Conservation (phyloP, 2,329 filamentous ascomycete genomes). For the Diaporthe sp. region DNA sequence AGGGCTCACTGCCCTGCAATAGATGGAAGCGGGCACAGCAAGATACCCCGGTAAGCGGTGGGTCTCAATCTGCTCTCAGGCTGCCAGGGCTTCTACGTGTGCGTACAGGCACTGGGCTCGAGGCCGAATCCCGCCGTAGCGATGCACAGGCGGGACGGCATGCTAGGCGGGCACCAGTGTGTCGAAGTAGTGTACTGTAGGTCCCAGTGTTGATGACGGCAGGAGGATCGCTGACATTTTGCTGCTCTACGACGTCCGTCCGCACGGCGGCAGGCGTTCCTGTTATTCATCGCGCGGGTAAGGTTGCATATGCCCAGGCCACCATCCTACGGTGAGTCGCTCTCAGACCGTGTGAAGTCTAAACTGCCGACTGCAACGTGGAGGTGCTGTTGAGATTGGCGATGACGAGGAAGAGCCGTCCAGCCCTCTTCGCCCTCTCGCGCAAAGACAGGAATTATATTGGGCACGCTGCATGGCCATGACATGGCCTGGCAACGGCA, state of each 20-base stretch:
- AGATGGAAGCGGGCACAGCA: slow-evolving; percentile 3
- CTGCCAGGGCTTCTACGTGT: not conserved
- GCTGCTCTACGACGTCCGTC: not conserved
- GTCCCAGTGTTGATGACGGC: not conserved
- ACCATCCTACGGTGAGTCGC: slow-evolving; percentile 2
- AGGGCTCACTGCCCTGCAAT: slow-evolving; percentile 1
- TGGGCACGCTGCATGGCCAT: slow-evolving; percentile 26
- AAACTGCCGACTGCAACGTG: slow-evolving; percentile 24
- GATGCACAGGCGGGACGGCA: slow-evolving; percentile 12
- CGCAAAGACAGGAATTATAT: slow-evolving; percentile 22
- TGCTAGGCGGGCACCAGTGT: slow-evolving; percentile 10
- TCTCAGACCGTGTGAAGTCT: slow-evolving; percentile 14
- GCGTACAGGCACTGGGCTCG: not conserved
- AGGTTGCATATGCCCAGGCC: slow-evolving; percentile 1
- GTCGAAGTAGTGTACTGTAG: slow-evolving; percentile 8
- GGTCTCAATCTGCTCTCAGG: slow-evolving; percentile 6
- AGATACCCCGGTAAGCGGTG: slow-evolving; percentile 3
- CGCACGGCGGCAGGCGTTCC: not conserved
- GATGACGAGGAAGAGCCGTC: slow-evolving; percentile 15
- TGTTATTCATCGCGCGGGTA: slow-evolving; percentile 3
- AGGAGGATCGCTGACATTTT: not conserved
- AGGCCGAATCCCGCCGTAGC: not conserved
- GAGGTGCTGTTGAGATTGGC: slow-evolving; percentile 19
- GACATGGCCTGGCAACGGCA: slow-evolving; percentile 27
- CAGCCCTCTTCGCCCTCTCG: not conserved